Evolutionary conservation across 441 rosid genomes (phyloP), one percentile per base, ranked within the genome.

Genomic region (Codiaeum variegatum): DNA sequence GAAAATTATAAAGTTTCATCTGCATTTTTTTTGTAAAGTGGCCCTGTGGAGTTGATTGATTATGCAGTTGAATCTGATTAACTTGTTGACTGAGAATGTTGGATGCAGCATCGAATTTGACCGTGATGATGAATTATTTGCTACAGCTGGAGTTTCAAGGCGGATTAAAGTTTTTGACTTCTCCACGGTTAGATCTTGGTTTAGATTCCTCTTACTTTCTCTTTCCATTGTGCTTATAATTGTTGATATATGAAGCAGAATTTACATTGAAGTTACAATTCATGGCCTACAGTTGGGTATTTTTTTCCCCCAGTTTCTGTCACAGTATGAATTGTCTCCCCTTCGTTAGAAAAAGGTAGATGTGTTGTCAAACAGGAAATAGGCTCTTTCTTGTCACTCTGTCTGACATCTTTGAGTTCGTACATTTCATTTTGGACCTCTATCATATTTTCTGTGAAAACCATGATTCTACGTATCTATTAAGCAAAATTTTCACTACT

Each of bases 131-230:
- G 96, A 96, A 83, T 75, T 88, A 66, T 96, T 93, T 81, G 99
- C 99, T 69, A 93, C 97, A 61, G 99, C 98, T 71, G 99, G 99
- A 81, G 99, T 96, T 77, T 96, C 98, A 54, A 81, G 97, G 74
- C 84, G 97, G 73, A 93, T 96, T 75, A 92, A 96, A 86, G 91
- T 93, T 78, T 96, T 91, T 75, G 98, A 93, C 85, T 94, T 96
- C 78, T 88, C 99, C 29, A 82, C 86, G 73, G 98, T 96, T 84
- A 79, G 93, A 28, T 81, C 76, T 71, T 76, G 67, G 56, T 66
- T 44, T 42, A 47, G 64, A 31, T 15, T 58, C 12, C 69, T 31
- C 69, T 55, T 9, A 71, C 47, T 8, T 67, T 62, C 47, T 42
- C 52, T 69, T 75, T 59, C 23, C 63, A 10, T 31, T 79, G 40